phyloP scores from a whole-genome alignment of 805 yeast species.

The Scheffersomyces spartinae region DNA sequence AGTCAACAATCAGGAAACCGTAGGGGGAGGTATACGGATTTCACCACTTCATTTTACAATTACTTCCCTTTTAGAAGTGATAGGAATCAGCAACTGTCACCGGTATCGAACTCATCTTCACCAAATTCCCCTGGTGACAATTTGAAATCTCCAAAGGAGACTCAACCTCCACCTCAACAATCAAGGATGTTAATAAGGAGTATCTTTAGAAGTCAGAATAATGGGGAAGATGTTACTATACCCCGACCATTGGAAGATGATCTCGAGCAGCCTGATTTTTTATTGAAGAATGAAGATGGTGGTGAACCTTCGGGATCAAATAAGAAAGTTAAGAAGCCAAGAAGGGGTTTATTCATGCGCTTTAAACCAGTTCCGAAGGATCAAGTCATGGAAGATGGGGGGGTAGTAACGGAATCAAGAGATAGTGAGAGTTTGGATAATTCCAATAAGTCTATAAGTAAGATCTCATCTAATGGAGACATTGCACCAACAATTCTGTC shows the following conservation, averaged over 20 bases:
- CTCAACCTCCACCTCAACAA: slow-evolving; percentile 10
- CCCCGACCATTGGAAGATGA: background rate
- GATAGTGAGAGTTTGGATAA: slow-evolving; percentile 2
- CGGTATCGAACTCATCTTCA: background rate
- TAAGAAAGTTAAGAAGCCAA: slow-evolving; percentile 21
- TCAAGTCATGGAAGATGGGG: slow-evolving; percentile 6
- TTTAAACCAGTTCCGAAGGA: too few relatives aligned
- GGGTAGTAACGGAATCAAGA: slow-evolving; percentile 5
- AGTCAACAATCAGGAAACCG: slow-evolving; percentile 10
- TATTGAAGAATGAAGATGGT: background rate
- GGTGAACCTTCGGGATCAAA: slow-evolving; percentile 1
- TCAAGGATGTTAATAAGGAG: slow-evolving; percentile 22
- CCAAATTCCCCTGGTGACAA: slow-evolving; percentile 4
- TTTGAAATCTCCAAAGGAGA: slow-evolving; percentile 5
- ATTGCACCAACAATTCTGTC: background rate
- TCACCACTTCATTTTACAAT: slow-evolving; percentile 24
- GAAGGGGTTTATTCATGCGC: slow-evolving; percentile 26
- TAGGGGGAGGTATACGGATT: slow-evolving; percentile 17
- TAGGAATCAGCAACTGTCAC: slow-evolving; percentile 10
- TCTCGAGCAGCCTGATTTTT: background rate
- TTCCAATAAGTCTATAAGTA: slow-evolving; percentile 2
- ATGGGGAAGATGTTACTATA: background rate
- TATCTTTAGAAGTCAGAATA: slow-evolving; percentile 14
- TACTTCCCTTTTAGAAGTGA: slow-evolving; percentile 32
- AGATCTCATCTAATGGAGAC: slow-evolving; percentile 1